A percentile compares a stretch with the other conserved stretches of the same genome.
These are phyloP conservation scores for Tylopilus felleus DNA, from an alignment of 768 basidiomycete species.

Conservation along the genomic window DNA sequence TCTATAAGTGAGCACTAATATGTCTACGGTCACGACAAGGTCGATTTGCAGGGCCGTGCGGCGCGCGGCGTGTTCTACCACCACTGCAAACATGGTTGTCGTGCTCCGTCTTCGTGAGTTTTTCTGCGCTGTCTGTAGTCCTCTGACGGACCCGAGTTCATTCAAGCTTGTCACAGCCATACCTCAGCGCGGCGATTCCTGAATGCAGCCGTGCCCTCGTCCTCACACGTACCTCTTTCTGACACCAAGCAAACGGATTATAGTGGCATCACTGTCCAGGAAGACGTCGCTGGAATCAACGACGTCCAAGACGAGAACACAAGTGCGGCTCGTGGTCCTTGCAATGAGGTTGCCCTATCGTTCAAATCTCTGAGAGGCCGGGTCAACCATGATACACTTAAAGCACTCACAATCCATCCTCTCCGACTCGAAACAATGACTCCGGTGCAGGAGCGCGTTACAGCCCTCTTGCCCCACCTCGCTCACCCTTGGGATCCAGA, in stretches of 20 bases:
- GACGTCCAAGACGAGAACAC: not conserved
- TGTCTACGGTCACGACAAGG: not conserved
- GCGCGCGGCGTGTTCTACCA: not conserved
- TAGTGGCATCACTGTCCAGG: not conserved
- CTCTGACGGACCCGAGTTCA: not conserved
- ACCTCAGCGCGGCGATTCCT: slow-evolving; percentile 1
- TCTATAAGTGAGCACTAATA: not conserved
- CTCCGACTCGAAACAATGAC: slow-evolving; percentile 74
- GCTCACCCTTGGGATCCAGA: slow-evolving; percentile 48
- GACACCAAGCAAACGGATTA: not conserved
- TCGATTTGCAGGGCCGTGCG: not conserved
- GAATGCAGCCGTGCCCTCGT: slow-evolving; percentile 1
- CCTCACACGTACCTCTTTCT: not conserved
- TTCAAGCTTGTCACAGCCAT: slow-evolving; percentile 1
- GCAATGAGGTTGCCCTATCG: not conserved
- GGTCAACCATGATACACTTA: slow-evolving; percentile 43
- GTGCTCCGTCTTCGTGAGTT: slow-evolving; percentile 15
- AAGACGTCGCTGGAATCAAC: not conserved
- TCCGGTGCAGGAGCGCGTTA: slow-evolving; percentile 76
- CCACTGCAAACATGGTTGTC: not conserved
- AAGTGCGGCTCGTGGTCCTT: not conserved
- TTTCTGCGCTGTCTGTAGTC: not conserved
- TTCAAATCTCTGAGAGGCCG: slow-evolving; percentile 39
- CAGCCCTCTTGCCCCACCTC: slow-evolving; percentile 70
- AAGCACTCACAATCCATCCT: slow-evolving; percentile 59